Percentiles rank a stretch among this genome's conserved stretches.
Conservation (phyloP, 2,329 filamentous ascomycete species). For the Aureobasidium subglaciale region DNA sequence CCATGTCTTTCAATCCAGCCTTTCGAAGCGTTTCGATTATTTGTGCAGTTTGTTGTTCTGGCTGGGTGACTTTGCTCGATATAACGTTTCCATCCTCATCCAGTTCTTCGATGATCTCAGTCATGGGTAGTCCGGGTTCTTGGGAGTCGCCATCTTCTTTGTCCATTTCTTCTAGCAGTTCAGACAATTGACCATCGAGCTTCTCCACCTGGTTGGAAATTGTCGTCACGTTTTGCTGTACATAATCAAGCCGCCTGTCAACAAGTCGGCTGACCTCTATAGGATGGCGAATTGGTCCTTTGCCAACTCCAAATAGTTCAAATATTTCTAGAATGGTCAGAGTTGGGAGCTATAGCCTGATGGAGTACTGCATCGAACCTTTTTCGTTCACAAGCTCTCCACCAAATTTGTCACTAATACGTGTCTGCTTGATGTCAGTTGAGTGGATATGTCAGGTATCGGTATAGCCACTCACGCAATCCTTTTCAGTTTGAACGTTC, state of each 20-base stretch:
- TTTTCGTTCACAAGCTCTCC: slow-evolving; percentile 58
- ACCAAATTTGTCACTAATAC: slow-evolving; percentile 52
- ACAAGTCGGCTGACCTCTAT: slow-evolving; percentile 62
- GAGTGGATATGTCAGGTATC: background rate
- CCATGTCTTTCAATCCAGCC: slow-evolving; percentile 52
- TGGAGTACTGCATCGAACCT: slow-evolving; percentile 17
- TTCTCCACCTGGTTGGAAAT: slow-evolving; percentile 65
- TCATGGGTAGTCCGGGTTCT: slow-evolving; percentile 68
- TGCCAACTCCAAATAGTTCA: slow-evolving; percentile 44
- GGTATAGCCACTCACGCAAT: slow-evolving; percentile 27
- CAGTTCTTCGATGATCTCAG: slow-evolving; percentile 85
- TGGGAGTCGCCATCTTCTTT: slow-evolving; percentile 35
- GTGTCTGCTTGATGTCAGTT: slow-evolving; percentile 20
- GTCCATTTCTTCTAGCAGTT: slow-evolving; percentile 43
- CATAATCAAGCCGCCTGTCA: slow-evolving; percentile 72
- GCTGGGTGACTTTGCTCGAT: slow-evolving; percentile 39
- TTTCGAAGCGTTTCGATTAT: slow-evolving; percentile 68
- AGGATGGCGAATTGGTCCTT: slow-evolving; percentile 42
- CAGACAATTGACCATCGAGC: slow-evolving; percentile 63
- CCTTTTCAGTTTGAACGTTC: slow-evolving; percentile 42
- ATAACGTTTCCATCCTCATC: slow-evolving; percentile 86
- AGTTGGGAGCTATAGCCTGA: background rate
- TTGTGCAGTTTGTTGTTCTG: slow-evolving; percentile 59
- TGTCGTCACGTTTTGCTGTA: slow-evolving; percentile 69
- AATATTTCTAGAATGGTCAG: slow-evolving; percentile 40